Conservation (phyloP, 1,284 basidiomycete species). For the Cryptococcus sp. region DNA sequence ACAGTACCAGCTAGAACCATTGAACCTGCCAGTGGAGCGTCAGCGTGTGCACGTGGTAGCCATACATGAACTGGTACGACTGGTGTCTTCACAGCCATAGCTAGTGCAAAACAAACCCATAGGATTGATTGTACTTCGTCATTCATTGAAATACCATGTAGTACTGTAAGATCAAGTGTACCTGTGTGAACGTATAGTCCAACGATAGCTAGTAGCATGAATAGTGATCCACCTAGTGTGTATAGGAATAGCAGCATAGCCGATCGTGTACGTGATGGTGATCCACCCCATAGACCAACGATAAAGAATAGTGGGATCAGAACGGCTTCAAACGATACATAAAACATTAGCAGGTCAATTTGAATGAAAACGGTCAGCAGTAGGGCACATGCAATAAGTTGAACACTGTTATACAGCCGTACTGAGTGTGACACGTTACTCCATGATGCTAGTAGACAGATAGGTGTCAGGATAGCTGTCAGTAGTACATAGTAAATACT, state of each 20-base stretch:
- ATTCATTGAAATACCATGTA: constrained; percentile 28
- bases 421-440: constrained; percentile 38
- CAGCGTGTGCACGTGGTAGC: constrained; percentile 3
- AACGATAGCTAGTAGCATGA: constrained; percentile 42
- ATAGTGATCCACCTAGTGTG: constrained; percentile 40
- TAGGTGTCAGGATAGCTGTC: constrained; percentile 37
- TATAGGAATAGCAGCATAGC: constrained; percentile 42
- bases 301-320: constrained; percentile 42
- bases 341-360: constrained; percentile 41
- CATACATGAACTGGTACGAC: constrained; percentile 32
- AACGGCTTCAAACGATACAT: constrained; percentile 43
- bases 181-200: constrained; percentile 37
- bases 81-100: constrained; percentile 43
- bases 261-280: constrained; percentile 38
- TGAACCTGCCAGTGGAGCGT: constrained; percentile 1
- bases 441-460: constrained; percentile 34
- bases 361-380: constrained; percentile 40
- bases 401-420: constrained; percentile 26
- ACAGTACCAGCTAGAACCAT: constrained; percentile 4
- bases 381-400: constrained; percentile 40
- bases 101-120: constrained; percentile 40
- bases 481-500: constrained; percentile 43
- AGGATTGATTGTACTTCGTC: constrained; percentile 6
- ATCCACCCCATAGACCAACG: constrained; percentile 43
- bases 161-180: constrained; percentile 37